phyloP scores from a whole-genome alignment of 177 flowering plant species.

The Vitis hybrid region DNA sequence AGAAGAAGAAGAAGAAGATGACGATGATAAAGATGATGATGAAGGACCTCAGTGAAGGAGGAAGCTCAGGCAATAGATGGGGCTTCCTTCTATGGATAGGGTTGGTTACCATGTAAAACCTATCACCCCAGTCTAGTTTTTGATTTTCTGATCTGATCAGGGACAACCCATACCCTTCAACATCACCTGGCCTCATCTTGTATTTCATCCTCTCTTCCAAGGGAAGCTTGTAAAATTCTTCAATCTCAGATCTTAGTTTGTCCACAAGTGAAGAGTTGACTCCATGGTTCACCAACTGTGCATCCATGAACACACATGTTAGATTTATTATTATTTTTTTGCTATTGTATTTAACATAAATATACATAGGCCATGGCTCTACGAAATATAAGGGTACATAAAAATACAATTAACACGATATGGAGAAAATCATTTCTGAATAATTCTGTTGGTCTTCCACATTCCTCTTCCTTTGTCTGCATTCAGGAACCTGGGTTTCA shows the following conservation, averaged over 20 bases:
- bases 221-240: conserved; percentile 33
- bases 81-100: conserved; percentile 35
- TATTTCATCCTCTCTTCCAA: conserved; percentile 31
- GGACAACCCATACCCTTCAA: conserved; percentile 35
- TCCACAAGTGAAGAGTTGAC: conserved; percentile 25
- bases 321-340: not conserved
- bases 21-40: not conserved
- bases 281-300: conserved; percentile 47
- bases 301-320: not conserved
- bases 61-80: conserved; percentile 40
- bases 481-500: too few species aligned
- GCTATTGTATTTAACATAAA: too few species aligned
- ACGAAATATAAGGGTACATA: too few species aligned
- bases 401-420: too few species aligned
- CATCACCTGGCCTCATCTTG: conserved; percentile 17
- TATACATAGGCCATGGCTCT: too few species aligned
- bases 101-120: conserved; percentile 26
- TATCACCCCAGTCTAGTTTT: conserved; percentile 37
- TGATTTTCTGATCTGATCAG: not conserved
- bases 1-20: too few species aligned
- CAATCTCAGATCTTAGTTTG: conserved; percentile 25
- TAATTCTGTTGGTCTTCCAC: too few species aligned
- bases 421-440: too few species aligned
- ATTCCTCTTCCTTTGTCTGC: too few species aligned
- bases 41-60: conserved; percentile 33